Percentiles rank a stretch among this genome's conserved stretches.
Conservation (phyloP, 352 stramenopile genomes). For the Globisporangium megalacanthum region DNA sequence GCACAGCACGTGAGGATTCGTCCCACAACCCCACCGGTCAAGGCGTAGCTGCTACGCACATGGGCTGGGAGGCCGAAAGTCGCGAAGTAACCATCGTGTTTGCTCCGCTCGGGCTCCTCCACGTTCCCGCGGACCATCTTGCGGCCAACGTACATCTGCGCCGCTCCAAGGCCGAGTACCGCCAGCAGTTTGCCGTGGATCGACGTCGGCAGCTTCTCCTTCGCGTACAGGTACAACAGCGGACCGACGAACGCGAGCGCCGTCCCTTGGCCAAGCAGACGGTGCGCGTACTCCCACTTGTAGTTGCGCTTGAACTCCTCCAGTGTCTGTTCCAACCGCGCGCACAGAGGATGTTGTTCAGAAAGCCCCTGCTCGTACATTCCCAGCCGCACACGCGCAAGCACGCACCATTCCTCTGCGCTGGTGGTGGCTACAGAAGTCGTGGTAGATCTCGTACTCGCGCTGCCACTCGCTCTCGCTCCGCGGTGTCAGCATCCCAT, state of each 20-base stretch:
- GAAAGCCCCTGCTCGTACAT: background rate
- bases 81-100: conserved; percentile 10
- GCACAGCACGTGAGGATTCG: background rate
- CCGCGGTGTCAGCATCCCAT: conserved; percentile 75
- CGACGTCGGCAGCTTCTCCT: conserved; percentile 53
- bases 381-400: background rate
- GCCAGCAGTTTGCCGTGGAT: conserved; percentile 40
- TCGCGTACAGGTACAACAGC: conserved; percentile 87
- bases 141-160: conserved; percentile 47
- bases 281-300: conserved; percentile 88
- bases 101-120: conserved; percentile 14
- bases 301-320: conserved; percentile 97
- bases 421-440: conserved; percentile 93
- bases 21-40: background rate
- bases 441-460: conserved; percentile 94
- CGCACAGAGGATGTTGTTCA: no score
- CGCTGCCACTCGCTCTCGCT: conserved; percentile 86
- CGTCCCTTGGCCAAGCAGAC: conserved; percentile 90
- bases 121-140: conserved; percentile 43
- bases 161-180: conserved; percentile 32
- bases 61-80: conserved; percentile 44
- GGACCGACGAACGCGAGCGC: conserved; percentile 88
- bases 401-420: conserved; percentile 54
- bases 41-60: conserved; percentile 19
- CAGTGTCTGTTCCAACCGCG: conserved; percentile 51